These are phyloP conservation scores for Tillandsia leiboldiana DNA, from an alignment of 176 grass and related monocot genomes.

Conservation along the genomic window DNA sequence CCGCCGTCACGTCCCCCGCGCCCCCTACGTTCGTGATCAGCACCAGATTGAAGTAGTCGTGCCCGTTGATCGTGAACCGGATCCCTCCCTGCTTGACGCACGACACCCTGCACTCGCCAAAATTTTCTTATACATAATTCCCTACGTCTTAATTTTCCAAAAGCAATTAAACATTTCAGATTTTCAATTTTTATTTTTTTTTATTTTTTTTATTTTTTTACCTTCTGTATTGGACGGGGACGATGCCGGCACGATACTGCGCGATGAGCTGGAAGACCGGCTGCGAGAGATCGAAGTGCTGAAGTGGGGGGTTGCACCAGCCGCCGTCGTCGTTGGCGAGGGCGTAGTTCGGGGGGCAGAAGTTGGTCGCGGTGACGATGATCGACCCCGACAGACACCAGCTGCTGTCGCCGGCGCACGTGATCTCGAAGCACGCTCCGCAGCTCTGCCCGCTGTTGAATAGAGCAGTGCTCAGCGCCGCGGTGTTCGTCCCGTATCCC, in stretches of 20 bases:
- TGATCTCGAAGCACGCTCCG: slow-evolving; percentile 60
- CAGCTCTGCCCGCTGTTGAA: slow-evolving; percentile 60
- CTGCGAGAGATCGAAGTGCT: slow-evolving; percentile 69
- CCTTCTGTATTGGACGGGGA: slow-evolving; percentile 52
- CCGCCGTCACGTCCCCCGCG: no score
- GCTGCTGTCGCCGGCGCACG: slow-evolving; percentile 21
- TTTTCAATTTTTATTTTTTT: no score
- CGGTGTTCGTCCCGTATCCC: neutral
- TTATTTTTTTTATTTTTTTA: neutral
- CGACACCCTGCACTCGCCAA: no score
- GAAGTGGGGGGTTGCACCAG: slow-evolving; percentile 63
- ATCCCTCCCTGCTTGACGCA: no score
- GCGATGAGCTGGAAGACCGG: slow-evolving; percentile 64
- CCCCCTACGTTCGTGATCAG: no score
- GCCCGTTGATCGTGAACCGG: no score
- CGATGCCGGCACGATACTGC: slow-evolving; percentile 63
- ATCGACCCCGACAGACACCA: slow-evolving; percentile 48
- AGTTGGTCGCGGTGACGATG: slow-evolving; percentile 43
- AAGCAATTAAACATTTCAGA: neutral
- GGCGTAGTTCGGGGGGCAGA: slow-evolving; percentile 50
- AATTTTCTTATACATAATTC: no score
- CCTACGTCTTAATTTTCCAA: no score
- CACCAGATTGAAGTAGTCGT: no score
- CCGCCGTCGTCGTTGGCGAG: slow-evolving; percentile 58
- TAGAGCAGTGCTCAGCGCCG: slow-evolving; percentile 26